Conservation (phyloP, 2,329 filamentous ascomycete genomes). For the Fusarium sp. region DNA sequence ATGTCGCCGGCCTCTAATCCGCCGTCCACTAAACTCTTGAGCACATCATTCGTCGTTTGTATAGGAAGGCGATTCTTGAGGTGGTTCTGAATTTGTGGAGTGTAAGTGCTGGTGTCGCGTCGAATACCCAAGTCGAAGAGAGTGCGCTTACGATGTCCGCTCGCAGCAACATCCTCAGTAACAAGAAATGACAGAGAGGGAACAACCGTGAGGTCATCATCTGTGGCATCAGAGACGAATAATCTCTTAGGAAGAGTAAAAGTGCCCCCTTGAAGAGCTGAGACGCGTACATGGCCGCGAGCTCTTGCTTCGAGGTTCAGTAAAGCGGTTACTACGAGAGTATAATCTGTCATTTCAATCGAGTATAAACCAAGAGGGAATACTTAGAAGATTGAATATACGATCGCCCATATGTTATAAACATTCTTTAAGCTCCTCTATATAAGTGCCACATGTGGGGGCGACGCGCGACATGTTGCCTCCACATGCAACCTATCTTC, state of each 20-base stretch:
- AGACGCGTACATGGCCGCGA: background rate
- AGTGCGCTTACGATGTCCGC: background rate
- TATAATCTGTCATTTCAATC: too few relatives aligned
- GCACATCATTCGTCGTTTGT: background rate
- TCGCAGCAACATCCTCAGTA: background rate
- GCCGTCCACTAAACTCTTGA: background rate
- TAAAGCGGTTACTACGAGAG: too few relatives aligned
- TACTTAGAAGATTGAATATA: too few relatives aligned
- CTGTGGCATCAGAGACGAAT: conserved; percentile 4
- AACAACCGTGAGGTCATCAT: conserved; percentile 1
- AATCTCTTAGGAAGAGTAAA: conserved; percentile 20
- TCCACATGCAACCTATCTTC: too few relatives aligned
- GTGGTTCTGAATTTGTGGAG: too few relatives aligned
- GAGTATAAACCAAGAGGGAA: too few relatives aligned
- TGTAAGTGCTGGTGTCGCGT: background rate
- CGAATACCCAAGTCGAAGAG: conserved; percentile 18
- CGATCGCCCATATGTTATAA: too few relatives aligned
- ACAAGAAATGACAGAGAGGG: conserved; percentile 24
- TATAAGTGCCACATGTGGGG: too few relatives aligned
- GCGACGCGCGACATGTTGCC: too few relatives aligned
- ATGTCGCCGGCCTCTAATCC: conserved; percentile 39
- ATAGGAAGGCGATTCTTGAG: background rate
- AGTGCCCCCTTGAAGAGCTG: conserved; percentile 12
- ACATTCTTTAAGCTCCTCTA: too few relatives aligned
- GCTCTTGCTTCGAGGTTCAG: background rate